phyloP scores from a whole-genome alignment of 495 filamentous ascomycete genomes.

The Aspergillus panamensis region DNA sequence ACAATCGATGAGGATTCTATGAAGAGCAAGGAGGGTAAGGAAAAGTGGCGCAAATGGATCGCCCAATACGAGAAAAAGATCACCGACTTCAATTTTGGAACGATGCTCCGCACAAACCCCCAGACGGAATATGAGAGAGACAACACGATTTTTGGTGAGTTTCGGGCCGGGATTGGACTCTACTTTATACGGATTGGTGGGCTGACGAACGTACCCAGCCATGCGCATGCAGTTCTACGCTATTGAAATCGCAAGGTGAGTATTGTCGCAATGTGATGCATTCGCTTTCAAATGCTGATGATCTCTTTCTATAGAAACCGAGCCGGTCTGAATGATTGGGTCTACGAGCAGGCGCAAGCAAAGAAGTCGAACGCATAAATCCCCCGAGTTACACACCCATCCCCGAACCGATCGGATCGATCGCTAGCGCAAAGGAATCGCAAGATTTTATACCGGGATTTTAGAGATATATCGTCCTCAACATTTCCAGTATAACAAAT shows the following conservation, averaged over 20 bases:
- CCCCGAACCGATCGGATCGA: not conserved
- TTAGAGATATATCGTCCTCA: too few species aligned
- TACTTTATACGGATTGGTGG: not conserved
- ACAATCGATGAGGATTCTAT: slow-evolving; percentile 88
- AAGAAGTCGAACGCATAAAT: slow-evolving; percentile 35
- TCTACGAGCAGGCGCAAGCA: slow-evolving; percentile 72
- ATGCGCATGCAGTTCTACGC: slow-evolving; percentile 98
- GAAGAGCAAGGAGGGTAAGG: slow-evolving; percentile 97
- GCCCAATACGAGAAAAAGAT: slow-evolving; percentile 89
- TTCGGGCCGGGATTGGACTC: not conserved
- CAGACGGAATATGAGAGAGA: slow-evolving; percentile 82
- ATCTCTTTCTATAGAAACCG: slow-evolving; percentile 58
- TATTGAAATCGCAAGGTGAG: slow-evolving; percentile 83
- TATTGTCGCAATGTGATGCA: not conserved
- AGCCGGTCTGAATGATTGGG: slow-evolving; percentile 90
- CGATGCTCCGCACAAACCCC: slow-evolving; percentile 76
- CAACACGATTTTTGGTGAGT: slow-evolving; percentile 74
- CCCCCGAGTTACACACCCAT: not conserved
- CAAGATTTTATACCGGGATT: too few species aligned
- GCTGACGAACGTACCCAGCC: slow-evolving; percentile 26
- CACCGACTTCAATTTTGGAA: slow-evolving; percentile 96
- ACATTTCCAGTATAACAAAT: too few species aligned
- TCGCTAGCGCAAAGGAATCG: not conserved
- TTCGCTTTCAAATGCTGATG: slow-evolving; percentile 12
- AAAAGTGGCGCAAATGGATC: slow-evolving; percentile 93